Conservation (phyloP, 257 asterid species). For the Jacaranda copaia region DNA sequence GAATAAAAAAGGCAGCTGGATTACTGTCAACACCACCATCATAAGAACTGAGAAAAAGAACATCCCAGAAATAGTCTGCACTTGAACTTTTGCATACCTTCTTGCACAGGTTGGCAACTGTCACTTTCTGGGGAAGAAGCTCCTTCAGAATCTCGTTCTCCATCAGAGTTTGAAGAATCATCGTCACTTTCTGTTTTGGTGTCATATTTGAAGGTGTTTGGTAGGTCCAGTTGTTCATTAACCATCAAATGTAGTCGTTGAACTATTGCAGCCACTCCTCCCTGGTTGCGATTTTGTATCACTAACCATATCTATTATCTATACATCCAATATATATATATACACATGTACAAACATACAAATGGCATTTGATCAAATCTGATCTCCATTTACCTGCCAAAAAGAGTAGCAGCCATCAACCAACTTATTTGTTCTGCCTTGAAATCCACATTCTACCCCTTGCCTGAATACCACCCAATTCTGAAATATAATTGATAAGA, state of each 20-base stretch:
- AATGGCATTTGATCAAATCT: constrained; percentile 5
- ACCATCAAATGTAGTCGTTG: constrained; percentile 65
- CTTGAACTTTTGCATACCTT: constrained; percentile 52
- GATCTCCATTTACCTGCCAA: constrained; percentile 80
- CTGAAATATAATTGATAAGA: constrained; percentile 54
- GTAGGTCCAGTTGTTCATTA: constrained; percentile 64
- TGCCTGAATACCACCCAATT: constrained; percentile 95
- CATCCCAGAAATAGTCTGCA: constrained; percentile 14
- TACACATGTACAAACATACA: neutral
- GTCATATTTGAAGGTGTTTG: constrained; percentile 40
- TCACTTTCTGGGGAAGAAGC: constrained; percentile 49
- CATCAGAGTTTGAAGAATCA: constrained; percentile 60
- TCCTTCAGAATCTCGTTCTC: constrained; percentile 50
- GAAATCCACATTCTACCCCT: constrained; percentile 98
- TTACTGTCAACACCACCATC: neutral
- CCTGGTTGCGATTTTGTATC: constrained; percentile 56
- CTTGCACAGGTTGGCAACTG: constrained; percentile 35
- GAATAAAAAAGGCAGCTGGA: neutral
- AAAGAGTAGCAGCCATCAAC: constrained; percentile 99
- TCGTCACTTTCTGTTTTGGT: constrained; percentile 44
- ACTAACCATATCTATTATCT: constrained; percentile 3
- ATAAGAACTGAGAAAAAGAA: constrained; percentile 5
- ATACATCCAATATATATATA: too few relatives aligned
- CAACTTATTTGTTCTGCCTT: constrained; percentile 96
- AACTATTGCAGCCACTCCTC: constrained; percentile 78